A percentile compares a stretch with the other conserved stretches of the same genome.
Evolutionary conservation across 768 basidiomycete genomes (phyloP).

Genomic region (Mycena belliarum): DNA sequence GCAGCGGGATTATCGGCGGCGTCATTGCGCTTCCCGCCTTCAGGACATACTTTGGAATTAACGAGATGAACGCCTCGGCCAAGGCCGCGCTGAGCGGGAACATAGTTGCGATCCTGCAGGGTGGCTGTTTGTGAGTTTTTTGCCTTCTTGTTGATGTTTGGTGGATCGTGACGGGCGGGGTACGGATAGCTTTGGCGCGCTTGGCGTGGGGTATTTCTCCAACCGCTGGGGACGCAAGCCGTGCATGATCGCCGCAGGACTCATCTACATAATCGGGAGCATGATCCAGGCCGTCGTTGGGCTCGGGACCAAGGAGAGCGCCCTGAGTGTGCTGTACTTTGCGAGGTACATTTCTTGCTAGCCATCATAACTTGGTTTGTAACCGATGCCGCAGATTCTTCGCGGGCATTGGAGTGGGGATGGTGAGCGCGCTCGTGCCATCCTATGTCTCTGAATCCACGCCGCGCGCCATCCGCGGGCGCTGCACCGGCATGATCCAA

Average conservation of each 20-base stretch:
- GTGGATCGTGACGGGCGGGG: background rate
- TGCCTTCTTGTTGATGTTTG: background rate
- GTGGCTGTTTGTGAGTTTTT: constrained; percentile 48
- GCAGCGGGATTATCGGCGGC: constrained; percentile 48
- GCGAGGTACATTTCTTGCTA: constrained; percentile 11
- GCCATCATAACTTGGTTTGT: background rate
- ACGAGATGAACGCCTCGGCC: constrained; percentile 36
- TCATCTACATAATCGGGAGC: constrained; percentile 51
- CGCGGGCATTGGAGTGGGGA: constrained; percentile 63
- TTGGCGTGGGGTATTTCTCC: constrained; percentile 42
- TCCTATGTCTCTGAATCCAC: constrained; percentile 54
- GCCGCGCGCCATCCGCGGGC: constrained; percentile 48
- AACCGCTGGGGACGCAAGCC: constrained; percentile 49
- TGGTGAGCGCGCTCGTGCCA: constrained; percentile 51
- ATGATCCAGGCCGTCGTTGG: constrained; percentile 48
- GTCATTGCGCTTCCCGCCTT: constrained; percentile 48
- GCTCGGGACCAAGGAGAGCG: constrained; percentile 28
- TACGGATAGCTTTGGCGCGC: constrained; percentile 45
- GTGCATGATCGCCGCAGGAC: constrained; percentile 44
- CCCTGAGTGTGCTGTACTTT: constrained; percentile 12
- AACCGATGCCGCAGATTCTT: constrained; percentile 41
- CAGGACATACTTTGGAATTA: constrained; percentile 49
- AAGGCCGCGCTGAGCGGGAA: constrained; percentile 50
- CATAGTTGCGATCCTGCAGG: constrained; percentile 53
- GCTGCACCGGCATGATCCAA: constrained; percentile 49